Conservation (phyloP, 306 rosid species). For the Phaseolus lunatus region DNA sequence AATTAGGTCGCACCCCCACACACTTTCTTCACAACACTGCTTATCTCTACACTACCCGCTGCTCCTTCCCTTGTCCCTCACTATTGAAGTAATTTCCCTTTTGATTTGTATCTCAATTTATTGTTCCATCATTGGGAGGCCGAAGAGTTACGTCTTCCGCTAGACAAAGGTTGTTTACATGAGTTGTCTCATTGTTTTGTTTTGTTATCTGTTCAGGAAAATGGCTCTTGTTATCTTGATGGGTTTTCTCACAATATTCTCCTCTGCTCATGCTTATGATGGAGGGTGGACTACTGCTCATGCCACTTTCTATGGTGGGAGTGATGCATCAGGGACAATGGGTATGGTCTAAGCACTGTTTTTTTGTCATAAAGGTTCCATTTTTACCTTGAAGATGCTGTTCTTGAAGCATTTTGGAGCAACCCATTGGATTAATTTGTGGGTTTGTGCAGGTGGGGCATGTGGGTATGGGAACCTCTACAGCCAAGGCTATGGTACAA, state of each 20-base stretch:
- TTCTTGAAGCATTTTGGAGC: not conserved
- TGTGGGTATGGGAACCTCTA: slow-evolving; percentile 97
- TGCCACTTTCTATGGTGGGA: slow-evolving; percentile 96
- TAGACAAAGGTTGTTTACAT: not conserved
- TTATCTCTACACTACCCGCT: slow-evolving; percentile 31
- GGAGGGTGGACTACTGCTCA: slow-evolving; percentile 89
- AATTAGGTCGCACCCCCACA: slow-evolving; percentile 44
- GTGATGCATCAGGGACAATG: slow-evolving; percentile 99
- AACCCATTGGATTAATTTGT: slow-evolving; percentile 19
- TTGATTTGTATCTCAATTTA: slow-evolving; percentile 13
- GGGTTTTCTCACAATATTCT: slow-evolving; percentile 58
- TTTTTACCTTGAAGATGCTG: not conserved
- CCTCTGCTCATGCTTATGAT: slow-evolving; percentile 63
- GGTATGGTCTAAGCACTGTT: slow-evolving; percentile 56
- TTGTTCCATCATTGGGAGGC: slow-evolving; percentile 25
- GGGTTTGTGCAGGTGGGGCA: slow-evolving; percentile 76
- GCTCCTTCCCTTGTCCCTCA: slow-evolving; percentile 23
- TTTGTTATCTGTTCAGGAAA: slow-evolving; percentile 52
- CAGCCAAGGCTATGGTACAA: slow-evolving; percentile 97
- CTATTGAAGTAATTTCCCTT: slow-evolving; percentile 52
- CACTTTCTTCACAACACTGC: slow-evolving; percentile 49
- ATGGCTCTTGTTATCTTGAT: slow-evolving; percentile 68
- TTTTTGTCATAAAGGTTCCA: not conserved
- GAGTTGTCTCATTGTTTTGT: slow-evolving; percentile 42
- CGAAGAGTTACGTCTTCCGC: not conserved